Base-by-base conservation (phyloP, 2,329 filamentous ascomycete species). In the Lasiodiplodia hormozganensis region DNA sequence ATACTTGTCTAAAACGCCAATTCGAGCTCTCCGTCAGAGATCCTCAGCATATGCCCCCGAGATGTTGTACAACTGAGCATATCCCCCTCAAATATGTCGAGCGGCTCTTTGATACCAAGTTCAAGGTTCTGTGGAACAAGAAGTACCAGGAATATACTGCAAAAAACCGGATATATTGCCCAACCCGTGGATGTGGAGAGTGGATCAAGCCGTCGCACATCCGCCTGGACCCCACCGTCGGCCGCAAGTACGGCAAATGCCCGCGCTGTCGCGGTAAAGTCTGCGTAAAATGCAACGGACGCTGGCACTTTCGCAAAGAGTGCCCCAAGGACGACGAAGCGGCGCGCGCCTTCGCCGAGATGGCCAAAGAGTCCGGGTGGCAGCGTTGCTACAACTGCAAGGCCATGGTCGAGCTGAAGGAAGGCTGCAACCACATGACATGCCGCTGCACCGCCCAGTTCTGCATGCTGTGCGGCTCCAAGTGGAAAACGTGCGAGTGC, bases 361-460 rank as follows among this genome's bases (percentile, higher is more conserved):
- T 90, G 69, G 90, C 89, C 7, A 88, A 89, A 72, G 83, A 89
- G 31, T 84, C 89, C 65, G 90, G 91, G 28, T 94, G 90, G 90
- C 90, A 92, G 77, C 85, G 88, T 57, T 97, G 93, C 77, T 90
- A 89, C 76, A 89, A 85, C 70, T 97, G 94, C 80, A 88, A 86
- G 71, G 84, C 87, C 49, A 85, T 92, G 83, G 91, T 96, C 54
- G 92, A 96, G 78, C 82, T 93, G 62, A 90, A 90, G 73, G 92
- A 95, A 78, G 93, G 93, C 54, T 94, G 91, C 79, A 94, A 95
- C 80, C 93, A 95, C 77, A 95, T 96, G 88, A 93, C 89, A 34
- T 97, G 93, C 77, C 91, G 89, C 67, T 97, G 94, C 75, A 90
- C 88, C 66, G 92, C 92, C 34, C 87, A 96, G 73, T 96, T 96